Conservation (phyloP, 495 filamentous ascomycete species). For the Hypoxylon perforatum region DNA sequence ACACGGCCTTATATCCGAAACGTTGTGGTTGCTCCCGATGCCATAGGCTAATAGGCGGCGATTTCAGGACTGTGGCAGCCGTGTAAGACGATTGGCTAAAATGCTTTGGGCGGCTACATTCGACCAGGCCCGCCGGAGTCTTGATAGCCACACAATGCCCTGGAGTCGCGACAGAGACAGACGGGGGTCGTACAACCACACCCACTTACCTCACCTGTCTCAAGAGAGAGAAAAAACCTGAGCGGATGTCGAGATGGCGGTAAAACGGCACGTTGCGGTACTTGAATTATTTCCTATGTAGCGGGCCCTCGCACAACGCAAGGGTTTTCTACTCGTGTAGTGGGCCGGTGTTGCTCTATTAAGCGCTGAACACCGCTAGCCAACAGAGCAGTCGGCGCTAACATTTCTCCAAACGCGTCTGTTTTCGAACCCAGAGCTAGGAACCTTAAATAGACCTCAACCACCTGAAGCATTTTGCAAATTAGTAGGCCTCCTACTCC, state of each 20-base stretch:
- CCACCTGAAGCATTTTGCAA: slow-evolving; percentile 6
- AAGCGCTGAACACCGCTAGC: slow-evolving; percentile 26
- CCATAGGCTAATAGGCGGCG: slow-evolving; percentile 4
- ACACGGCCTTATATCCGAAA: background rate
- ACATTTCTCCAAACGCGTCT: slow-evolving; percentile 17
- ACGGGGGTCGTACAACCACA: background rate
- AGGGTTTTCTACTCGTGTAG: slow-evolving; percentile 1
- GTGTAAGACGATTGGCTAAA: slow-evolving; percentile 38
- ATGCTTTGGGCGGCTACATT: slow-evolving; percentile 20
- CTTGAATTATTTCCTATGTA: slow-evolving; percentile 8
- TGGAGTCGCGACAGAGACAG: background rate
- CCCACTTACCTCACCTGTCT: background rate
- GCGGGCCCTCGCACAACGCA: slow-evolving; percentile 1
- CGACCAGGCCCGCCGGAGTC: slow-evolving; percentile 1
- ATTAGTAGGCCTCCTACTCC: slow-evolving; percentile 12
- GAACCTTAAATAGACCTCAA: slow-evolving; percentile 30
- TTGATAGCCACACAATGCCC: slow-evolving; percentile 14
- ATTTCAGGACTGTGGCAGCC: slow-evolving; percentile 26
- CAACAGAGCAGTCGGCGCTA: slow-evolving; percentile 32
- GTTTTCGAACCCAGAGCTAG: slow-evolving; percentile 5
- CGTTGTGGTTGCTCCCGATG: background rate
- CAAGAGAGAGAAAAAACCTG: slow-evolving; percentile 1
- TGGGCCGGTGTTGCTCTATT: background rate
- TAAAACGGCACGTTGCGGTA: background rate
- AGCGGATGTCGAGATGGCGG: background rate